Percentiles rank a stretch among this genome's conserved stretches.
Conservation (phyloP, 345 rosid genomes). For the Angophora floribunda region DNA sequence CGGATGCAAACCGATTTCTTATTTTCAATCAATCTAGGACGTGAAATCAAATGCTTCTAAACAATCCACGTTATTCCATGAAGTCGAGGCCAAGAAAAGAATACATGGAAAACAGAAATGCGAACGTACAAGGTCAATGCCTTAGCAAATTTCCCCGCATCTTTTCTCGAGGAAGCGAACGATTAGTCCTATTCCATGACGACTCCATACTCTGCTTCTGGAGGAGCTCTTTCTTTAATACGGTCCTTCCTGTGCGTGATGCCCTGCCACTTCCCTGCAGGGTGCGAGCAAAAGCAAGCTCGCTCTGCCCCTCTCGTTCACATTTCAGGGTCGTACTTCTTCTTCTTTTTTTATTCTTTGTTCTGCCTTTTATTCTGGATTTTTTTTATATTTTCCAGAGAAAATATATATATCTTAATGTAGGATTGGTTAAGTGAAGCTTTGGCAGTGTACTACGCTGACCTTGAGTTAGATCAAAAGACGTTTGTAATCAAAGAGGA, state of each 20-base stretch:
- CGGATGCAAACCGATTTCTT: not conserved
- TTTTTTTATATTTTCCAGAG: not conserved
- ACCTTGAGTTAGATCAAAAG: not conserved
- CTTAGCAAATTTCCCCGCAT: not conserved
- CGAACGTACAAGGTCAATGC: not conserved
- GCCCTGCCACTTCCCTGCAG: not conserved
- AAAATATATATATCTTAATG: not conserved
- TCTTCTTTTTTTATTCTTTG: not conserved
- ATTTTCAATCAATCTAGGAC: not conserved
- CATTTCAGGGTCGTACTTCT: not conserved
- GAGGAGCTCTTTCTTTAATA: not conserved
- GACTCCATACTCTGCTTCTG: not conserved
- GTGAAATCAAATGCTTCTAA: not conserved
- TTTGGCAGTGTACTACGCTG: slow-evolving; percentile 2
- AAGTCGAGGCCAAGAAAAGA: not conserved
- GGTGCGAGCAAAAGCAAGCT: not conserved
- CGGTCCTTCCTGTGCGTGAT: not conserved
- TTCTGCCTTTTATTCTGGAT: not conserved
- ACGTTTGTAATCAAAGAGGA: not conserved
- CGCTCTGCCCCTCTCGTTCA: not conserved
- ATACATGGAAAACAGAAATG: not conserved
- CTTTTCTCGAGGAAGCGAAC: not conserved
- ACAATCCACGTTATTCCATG: not conserved
- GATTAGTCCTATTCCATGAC: not conserved
- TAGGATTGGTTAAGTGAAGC: not conserved